Percentiles rank a stretch among this genome's conserved stretches.
phyloP scores from a whole-genome alignment of 192 early-diverging fungal genomes.

The Entophlyctis helioformis region DNA sequence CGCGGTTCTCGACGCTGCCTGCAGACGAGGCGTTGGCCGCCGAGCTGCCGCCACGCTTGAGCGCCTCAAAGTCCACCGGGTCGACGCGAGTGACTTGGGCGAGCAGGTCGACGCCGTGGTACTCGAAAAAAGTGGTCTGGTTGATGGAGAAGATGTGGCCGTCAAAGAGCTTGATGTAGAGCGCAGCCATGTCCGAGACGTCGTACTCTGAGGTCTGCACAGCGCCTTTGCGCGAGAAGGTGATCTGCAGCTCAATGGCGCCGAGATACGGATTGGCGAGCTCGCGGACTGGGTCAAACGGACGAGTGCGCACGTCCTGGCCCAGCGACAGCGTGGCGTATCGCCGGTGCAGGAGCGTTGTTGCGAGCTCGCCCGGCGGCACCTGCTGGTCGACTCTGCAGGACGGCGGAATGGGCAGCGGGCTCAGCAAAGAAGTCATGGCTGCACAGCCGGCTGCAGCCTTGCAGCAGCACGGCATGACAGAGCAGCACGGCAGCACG shows the following conservation, averaged over 20 bases:
- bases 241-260: conserved; percentile 30
- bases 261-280: conserved; percentile 29
- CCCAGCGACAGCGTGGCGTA: conserved; percentile 55
- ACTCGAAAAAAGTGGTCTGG: no score
- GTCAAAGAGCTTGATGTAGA: no score
- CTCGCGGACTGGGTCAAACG: conserved; percentile 49
- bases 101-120: conserved; percentile 57
- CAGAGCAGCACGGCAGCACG: no score
- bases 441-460: background rate
- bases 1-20: conserved; percentile 27
- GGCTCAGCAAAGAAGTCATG: background rate
- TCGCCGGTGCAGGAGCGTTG: conserved; percentile 43
- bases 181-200: no score
- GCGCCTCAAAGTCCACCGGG: conserved; percentile 39
- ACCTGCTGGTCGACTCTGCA: conserved; percentile 30
- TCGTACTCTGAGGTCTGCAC: conserved; percentile 7
- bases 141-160: no score
- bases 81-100: conserved; percentile 34
- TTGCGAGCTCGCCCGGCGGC: conserved; percentile 33
- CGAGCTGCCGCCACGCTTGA: conserved; percentile 25
- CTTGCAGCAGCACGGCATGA: background rate
- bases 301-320: conserved; percentile 45
- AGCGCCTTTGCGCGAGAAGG: conserved; percentile 3
- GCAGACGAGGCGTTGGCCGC: no score
- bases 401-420: background rate